Conservation (phyloP, 495 filamentous ascomycete species). For the Aspergillus indologenus region DNA sequence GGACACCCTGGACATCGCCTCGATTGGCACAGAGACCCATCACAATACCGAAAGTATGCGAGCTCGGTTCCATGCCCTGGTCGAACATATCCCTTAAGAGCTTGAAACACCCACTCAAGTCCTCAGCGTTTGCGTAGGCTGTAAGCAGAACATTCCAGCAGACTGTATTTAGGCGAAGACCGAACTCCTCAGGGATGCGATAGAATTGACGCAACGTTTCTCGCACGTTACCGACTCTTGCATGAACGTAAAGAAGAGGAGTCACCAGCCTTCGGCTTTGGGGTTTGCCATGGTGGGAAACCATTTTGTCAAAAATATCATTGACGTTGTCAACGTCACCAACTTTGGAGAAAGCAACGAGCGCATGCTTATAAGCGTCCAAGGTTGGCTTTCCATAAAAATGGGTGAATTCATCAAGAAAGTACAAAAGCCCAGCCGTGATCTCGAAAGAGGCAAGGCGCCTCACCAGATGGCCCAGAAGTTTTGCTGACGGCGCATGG, state of each 20-base stretch:
- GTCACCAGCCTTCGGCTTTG: slow-evolving; percentile 32
- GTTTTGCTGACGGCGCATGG: slow-evolving; percentile 15
- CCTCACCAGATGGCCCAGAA: slow-evolving; percentile 25
- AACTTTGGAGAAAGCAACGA: slow-evolving; percentile 30
- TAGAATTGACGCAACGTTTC: slow-evolving; percentile 59
- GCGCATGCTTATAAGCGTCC: slow-evolving; percentile 29
- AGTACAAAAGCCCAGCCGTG: slow-evolving; percentile 33
- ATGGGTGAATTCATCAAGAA: slow-evolving; percentile 53
- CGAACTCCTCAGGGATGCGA: slow-evolving; percentile 50
- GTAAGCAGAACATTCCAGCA: slow-evolving; percentile 78
- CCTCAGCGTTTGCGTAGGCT: slow-evolving; percentile 61
- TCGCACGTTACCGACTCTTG: slow-evolving; percentile 57
- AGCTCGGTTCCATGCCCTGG: slow-evolving; percentile 44
- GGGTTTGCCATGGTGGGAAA: slow-evolving; percentile 37
- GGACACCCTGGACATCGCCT: slow-evolving; percentile 69
- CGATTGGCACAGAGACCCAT: slow-evolving; percentile 67
- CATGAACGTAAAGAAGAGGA: slow-evolving; percentile 63
- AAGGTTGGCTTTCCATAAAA: slow-evolving; percentile 29
- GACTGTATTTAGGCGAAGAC: slow-evolving; percentile 47
- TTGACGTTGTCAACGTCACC: slow-evolving; percentile 31
- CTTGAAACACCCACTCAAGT: slow-evolving; percentile 59
- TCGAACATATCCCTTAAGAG: slow-evolving; percentile 57
- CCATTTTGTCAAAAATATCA: slow-evolving; percentile 31
- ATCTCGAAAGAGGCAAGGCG: slow-evolving; percentile 27
- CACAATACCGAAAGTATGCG: slow-evolving; percentile 64